A percentile compares a stretch with the other conserved stretches of the same genome.
Evolutionary conservation across 73 alveolate genomes (phyloP).

Genomic region (Uronychia setigera): DNA sequence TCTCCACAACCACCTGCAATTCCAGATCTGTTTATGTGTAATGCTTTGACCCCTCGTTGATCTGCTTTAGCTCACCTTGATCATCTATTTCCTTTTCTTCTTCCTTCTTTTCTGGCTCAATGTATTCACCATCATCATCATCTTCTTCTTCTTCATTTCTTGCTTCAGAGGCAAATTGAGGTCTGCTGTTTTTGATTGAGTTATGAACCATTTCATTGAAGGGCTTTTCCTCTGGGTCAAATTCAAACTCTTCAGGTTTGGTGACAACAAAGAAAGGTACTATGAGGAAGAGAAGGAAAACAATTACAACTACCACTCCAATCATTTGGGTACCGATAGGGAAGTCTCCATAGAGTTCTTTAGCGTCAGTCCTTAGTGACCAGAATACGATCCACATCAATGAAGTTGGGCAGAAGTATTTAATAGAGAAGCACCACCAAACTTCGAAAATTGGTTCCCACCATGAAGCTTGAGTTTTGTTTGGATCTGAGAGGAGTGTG

Average conservation of each 20-base stretch:
- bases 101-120: no score
- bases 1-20: no score
- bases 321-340: constrained; percentile 7
- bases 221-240: neutral
- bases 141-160: no score
- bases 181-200: no score
- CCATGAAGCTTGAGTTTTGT: neutral
- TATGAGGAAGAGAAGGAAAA: neutral
- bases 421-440: constrained; percentile 7
- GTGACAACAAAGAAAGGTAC: neutral
- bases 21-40: no score
- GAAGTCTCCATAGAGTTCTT: constrained; percentile 13
- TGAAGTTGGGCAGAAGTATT: constrained; percentile 19
- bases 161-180: no score
- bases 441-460: constrained; percentile 15
- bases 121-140: no score
- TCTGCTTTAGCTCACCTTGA: no score
- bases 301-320: neutral
- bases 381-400: neutral
- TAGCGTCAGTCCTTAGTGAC: neutral
- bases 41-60: no score
- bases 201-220: neutral
- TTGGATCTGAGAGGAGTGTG: neutral
- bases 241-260: neutral
- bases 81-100: no score